Evolutionary conservation across 352 stramenopile genomes (phyloP).

Genomic region (Lagenidium sp.): DNA sequence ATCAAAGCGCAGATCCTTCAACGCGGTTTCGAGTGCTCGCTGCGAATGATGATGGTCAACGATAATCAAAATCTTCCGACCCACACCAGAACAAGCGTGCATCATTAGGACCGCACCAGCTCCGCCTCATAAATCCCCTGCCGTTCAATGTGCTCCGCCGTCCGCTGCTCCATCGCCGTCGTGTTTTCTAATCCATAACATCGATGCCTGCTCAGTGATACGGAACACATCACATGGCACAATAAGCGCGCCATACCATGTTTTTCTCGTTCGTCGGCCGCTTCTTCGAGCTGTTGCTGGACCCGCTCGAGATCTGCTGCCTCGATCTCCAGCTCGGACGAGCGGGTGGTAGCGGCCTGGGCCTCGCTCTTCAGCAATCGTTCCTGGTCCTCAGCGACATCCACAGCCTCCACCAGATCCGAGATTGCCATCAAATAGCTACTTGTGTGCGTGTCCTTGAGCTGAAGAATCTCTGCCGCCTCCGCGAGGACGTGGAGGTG

Average conservation of each 20-base stretch:
- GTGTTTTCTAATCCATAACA: conserved; percentile 39
- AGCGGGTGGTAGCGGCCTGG: conserved; percentile 3
- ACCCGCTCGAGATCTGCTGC: conserved; percentile 17
- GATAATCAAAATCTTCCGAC: no score
- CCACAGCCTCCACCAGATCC: conserved; percentile 17
- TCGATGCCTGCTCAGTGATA: no score
- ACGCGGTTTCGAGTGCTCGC: neutral
- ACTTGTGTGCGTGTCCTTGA: conserved; percentile 26
- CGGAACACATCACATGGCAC: no score
- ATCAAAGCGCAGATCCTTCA: no score
- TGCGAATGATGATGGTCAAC: no score
- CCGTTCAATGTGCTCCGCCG: conserved; percentile 21
- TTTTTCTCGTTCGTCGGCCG: conserved; percentile 22
- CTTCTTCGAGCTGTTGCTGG: conserved; percentile 18
- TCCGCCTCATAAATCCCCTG: conserved; percentile 19
- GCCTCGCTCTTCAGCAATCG: conserved; percentile 3
- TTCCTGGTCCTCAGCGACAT: conserved; percentile 4
- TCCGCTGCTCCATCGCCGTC: conserved; percentile 28
- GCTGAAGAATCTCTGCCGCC: conserved; percentile 21
- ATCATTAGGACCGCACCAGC: conserved; percentile 25
- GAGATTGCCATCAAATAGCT: conserved; percentile 23
- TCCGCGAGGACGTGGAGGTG: conserved; percentile 41
- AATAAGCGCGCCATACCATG: no score
- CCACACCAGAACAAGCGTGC: no score
- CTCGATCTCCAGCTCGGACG: conserved; percentile 20